Base-by-base conservation (phyloP, 2,329 filamentous ascomycete species). In the Claviceps pusilla region DNA sequence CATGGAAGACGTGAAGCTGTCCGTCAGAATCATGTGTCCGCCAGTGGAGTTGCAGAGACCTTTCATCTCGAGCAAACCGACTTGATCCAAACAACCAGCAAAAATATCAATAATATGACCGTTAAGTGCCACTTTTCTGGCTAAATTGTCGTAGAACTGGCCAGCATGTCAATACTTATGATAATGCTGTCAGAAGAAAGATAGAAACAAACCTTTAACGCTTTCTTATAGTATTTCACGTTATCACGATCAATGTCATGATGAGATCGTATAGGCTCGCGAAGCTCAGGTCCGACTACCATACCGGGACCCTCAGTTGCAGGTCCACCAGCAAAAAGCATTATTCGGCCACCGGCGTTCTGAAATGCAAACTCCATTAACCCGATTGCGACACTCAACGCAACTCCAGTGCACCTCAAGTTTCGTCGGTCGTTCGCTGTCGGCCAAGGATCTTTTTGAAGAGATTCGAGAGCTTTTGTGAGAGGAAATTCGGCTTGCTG, bases 141-240 rank as follows among this genome's bases (percentile, higher is more conserved):
- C 90, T 47, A 98, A 79, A 59, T 82, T 86, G 58, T 98, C 93
- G 68, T 97, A 98, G 70, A 96, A 97, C 83, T 90, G 66, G 46
- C 1, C 11, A 46, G 10, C 11, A 31, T 7, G 39, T 50, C 12
- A 45, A 45, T 43, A 24, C 47, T 35, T 39, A 39, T 35, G 10
- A 42, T 47, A 7, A 29, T 39, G 11, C 19, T 3, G 24, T 43
- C 16, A 24, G 4, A 16, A 33, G 24, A n/a, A 16, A 7, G 28
- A 12, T 37, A 24, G 14, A 46, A 41, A 16, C 75, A 56, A 69
- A 89, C 86, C 82, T 97, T 98, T 51, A 96, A 72, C 28, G 93
- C 93, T 73, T 98, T 98, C 78, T 98, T 98, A 74, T 95, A 97
- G 73, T 97, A 96, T 71, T 98, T 98, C 73, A 95, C 95, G 68